Base-by-base conservation (phyloP, 202 grass and related monocot genomes). In the Eragrostis tef region DNA sequence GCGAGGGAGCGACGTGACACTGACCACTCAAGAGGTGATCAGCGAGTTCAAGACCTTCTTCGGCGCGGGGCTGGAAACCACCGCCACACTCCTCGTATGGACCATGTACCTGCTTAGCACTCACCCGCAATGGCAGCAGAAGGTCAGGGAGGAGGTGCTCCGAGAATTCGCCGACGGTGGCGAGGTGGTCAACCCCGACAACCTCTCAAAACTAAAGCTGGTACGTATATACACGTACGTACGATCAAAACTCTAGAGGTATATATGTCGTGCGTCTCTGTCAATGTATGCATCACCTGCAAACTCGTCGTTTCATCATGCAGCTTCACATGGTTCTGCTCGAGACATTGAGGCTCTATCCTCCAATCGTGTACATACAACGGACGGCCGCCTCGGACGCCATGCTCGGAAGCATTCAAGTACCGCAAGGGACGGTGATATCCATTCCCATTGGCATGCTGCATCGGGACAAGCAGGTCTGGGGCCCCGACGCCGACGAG, bases 1-100 rank as follows among this genome's bases (percentile, higher is more conserved):
- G 59, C 25, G 12, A 7, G 60, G 4, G n/a, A 7, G 10, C 5
- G 58, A 13, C 9, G 70, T 53, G 46, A 82, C 44, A 17, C 22
- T 84, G 31, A 83, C 50, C 24, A 75, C 73, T 21, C 16, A 90
- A 9, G 88, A 90, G 69, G 86, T 90, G 79, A 75, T 86, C 31
- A 84, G 79, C 57, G 79, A 90, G 68, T 83, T 84, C 84, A 90
- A 90, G 88, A 86, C 84, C 24, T 90, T 90, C 83, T 90, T 90
- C 69, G 72, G 31, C 58, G 84, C 84, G 19, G 88, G 88, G n/a
- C 88, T 87, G 48, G 88, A 90, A 2, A 86, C 84, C 25, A 79
- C 74, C 6, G 64, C 88, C 39, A 75, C 81, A 2, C 58, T 62
- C 58, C 84, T 90, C 7, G 19, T 77, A 43, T 90, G 88, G 84